These are phyloP conservation scores for Hemisphaericaspora subhashii DNA, from an alignment of 1,139 yeast genomes.

Conservation along the genomic window DNA sequence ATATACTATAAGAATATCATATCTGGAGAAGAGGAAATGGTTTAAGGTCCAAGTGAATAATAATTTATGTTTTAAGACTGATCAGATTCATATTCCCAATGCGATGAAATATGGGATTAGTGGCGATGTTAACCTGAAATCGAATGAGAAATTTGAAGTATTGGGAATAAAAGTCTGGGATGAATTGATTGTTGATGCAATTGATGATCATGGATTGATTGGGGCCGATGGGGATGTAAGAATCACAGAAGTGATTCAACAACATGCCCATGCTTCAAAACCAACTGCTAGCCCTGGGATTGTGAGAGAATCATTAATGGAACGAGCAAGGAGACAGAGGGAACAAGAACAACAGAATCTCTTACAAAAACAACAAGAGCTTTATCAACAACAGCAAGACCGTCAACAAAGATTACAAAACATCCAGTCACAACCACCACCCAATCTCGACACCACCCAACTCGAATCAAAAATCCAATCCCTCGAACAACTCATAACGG, in stretches of 20 bases:
- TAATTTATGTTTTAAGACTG: slow-evolving; percentile 66
- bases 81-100: slow-evolving; percentile 42
- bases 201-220: slow-evolving; percentile 57
- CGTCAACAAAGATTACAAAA: neutral
- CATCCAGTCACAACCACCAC: slow-evolving; percentile 5
- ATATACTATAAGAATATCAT: slow-evolving; percentile 62
- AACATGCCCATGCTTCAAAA: slow-evolving; percentile 10
- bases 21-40: slow-evolving; percentile 40
- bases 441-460: slow-evolving; percentile 4
- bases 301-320: slow-evolving; percentile 41
- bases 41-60: slow-evolving; percentile 71
- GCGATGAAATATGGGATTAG: slow-evolving; percentile 48
- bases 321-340: slow-evolving; percentile 29
- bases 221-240: slow-evolving; percentile 40
- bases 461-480: neutral
- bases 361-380: neutral
- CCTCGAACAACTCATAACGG: neutral
- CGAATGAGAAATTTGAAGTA: slow-evolving; percentile 60
- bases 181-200: slow-evolving; percentile 53
- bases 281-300: slow-evolving; percentile 9
- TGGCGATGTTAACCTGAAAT: slow-evolving; percentile 37
- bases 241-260: slow-evolving; percentile 21
- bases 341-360: slow-evolving; percentile 21
- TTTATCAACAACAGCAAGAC: no score
- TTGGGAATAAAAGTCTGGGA: slow-evolving; percentile 56